Evolutionary conservation across 2,329 filamentous ascomycete species (phyloP).

Genomic region (Chrysoporthe puriensis): DNA sequence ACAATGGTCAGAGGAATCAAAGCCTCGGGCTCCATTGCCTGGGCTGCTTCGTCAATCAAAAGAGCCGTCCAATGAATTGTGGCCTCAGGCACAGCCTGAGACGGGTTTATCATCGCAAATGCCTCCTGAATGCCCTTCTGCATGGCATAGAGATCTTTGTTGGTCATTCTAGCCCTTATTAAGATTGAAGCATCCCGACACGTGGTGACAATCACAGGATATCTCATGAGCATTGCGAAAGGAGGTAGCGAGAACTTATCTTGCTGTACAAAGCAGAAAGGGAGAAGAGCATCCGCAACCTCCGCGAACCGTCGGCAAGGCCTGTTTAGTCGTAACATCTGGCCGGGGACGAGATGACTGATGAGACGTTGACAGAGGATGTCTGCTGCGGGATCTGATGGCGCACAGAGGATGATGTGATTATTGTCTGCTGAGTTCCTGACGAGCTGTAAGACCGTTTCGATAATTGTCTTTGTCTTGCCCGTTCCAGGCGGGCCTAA

Average conservation of each 20-base stretch:
- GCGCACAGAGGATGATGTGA: conserved; percentile 35
- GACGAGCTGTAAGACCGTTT: conserved; percentile 32
- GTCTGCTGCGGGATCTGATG: conserved; percentile 34
- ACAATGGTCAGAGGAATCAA: conserved; percentile 32
- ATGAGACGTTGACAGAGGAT: conserved; percentile 31
- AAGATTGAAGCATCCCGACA: conserved; percentile 34
- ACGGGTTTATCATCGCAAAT: conserved; percentile 27
- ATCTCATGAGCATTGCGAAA: conserved; percentile 30
- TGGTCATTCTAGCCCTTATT: conserved; percentile 31
- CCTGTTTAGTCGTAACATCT: conserved; percentile 33
- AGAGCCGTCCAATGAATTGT: conserved; percentile 33
- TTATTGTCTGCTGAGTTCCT: conserved; percentile 24
- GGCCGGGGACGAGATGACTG: conserved; percentile 20
- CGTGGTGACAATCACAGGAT: conserved; percentile 32
- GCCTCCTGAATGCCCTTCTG: conserved; percentile 19
- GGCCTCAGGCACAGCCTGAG: conserved; percentile 6
- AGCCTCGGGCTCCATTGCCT: conserved; percentile 33
- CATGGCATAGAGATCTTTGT: conserved; percentile 31
- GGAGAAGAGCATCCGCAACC: conserved; percentile 29
- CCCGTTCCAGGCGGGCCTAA: conserved; percentile 35
- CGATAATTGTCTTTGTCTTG: conserved; percentile 35
- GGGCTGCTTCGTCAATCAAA: conserved; percentile 35
- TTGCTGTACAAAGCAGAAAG: conserved; percentile 30
- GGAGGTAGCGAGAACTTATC: conserved; percentile 30
- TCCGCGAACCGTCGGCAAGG: conserved; percentile 31